Percentiles rank a stretch among this genome's conserved stretches.
Evolutionary conservation across 768 basidiomycete species (phyloP).

Genomic region (Trametes coccinea): DNA sequence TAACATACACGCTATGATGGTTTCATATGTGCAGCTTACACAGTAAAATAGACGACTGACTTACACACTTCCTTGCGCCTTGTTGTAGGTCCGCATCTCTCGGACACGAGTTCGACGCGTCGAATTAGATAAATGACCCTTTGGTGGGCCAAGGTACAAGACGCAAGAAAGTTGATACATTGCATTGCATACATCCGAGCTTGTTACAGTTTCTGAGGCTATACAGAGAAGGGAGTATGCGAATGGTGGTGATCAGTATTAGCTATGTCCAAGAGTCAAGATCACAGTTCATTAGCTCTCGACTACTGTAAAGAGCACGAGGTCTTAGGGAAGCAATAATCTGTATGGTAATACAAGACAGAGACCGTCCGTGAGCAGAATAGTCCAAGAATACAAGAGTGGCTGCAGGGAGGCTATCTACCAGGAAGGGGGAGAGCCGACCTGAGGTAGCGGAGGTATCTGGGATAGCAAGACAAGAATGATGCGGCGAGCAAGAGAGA

Average conservation of each 20-base stretch:
- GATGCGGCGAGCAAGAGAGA: neutral
- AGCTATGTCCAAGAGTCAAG: neutral
- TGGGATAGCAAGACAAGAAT: neutral
- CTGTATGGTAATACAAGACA: neutral
- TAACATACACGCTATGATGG: too few relatives aligned
- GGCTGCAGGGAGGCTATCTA: neutral
- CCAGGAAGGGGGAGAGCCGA: neutral
- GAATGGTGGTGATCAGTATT: neutral
- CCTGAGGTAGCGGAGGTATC: neutral
- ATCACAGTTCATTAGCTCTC: neutral
- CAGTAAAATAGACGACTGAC: too few relatives aligned
- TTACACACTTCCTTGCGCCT: too few relatives aligned
- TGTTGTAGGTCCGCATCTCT: too few relatives aligned
- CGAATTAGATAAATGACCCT: too few relatives aligned
- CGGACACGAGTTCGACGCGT: too few relatives aligned
- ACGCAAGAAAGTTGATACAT: too few relatives aligned
- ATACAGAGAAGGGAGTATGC: neutral
- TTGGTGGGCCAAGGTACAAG: too few relatives aligned
- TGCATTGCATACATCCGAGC: too few relatives aligned
- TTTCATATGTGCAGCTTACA: too few relatives aligned
- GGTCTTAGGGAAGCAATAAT: neutral
- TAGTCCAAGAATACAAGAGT: neutral
- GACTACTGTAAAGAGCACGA: neutral
- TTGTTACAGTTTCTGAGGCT: neutral
- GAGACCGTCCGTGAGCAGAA: neutral